Evolutionary conservation across 345 rosid species (phyloP), one percentile per base, ranked within the genome.

Genomic region (rapeseed (Brassica napus)): DNA sequence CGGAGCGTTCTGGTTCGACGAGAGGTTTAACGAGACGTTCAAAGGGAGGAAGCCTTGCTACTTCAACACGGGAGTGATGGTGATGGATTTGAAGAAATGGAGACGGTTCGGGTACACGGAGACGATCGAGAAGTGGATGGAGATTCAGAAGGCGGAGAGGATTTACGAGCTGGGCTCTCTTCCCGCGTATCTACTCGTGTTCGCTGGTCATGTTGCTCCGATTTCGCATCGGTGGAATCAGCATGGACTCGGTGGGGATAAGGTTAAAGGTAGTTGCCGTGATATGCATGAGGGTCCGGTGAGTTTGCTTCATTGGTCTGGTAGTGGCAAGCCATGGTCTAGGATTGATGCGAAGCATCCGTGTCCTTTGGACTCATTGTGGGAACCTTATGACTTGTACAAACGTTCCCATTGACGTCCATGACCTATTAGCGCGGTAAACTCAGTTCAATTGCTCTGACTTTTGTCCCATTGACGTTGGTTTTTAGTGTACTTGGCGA

Each of bases 61-160:
- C 75, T 90, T 90, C 89, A 90, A 90, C 21, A 90, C 94, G 16
- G 94, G 94, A 1, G 94, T 90, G 71, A 90, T 90, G 94, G 87
- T 90, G 83, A 85, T 90, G 76, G 94, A 90, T 83, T 69, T 90
- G 76, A 84, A 16, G 63, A 85, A 77, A 70, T 90, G 94, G 92
- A 85, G 90, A 65, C 62, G 77, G 12, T 87, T 83, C 3, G 83
- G 62, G 5, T 88, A 78, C 79, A 86, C 87, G 4, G 79, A 70
- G 16, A 55, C 76, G 68, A 86, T 90, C 32, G 92, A 85, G 87
- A 79, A 65, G 47, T 90, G 92, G 94, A 90, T 90, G 94, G 81
- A 76, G 58, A 66, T 90, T 75, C 94, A 88, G 80, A 90, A 82
- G 69, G 73, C 75, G 64, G 83, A 72, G 82, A 82, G 89, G 87